Conservation (phyloP, 768 basidiomycete species). For the Leccinum variicolor region DNA sequence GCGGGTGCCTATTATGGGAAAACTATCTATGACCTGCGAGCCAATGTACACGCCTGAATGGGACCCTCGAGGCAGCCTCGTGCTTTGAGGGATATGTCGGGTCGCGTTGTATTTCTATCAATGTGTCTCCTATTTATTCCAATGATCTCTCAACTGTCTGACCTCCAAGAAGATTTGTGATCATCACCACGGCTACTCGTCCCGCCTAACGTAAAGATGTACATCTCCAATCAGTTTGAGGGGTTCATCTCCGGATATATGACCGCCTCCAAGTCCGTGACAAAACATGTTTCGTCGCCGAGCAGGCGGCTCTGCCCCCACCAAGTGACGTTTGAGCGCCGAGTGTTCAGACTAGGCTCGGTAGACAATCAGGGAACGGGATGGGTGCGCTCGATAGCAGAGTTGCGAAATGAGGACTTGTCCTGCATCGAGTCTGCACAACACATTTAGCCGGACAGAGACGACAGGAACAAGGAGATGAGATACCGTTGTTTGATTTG, state of each 20-base stretch:
- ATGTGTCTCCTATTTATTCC: conserved; percentile 1
- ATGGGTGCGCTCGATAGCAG: conserved; percentile 48
- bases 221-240: conserved; percentile 10
- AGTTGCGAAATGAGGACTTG: conserved; percentile 79
- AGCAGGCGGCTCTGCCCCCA: neutral
- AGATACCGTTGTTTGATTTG: conserved; percentile 83
- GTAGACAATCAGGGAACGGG: conserved; percentile 13
- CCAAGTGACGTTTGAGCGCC: neutral
- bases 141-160: neutral
- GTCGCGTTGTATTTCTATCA: conserved; percentile 11
- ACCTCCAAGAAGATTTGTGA: conserved; percentile 1
- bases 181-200: neutral
- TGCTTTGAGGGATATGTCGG: neutral
- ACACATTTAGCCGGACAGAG: neutral
- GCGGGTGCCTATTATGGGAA: conserved; percentile 69
- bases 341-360: neutral
- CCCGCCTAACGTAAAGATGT: conserved; percentile 9
- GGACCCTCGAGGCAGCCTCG: neutral
- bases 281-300: neutral
- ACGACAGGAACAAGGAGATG: neutral
- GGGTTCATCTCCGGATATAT: neutral
- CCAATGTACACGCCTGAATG: conserved; percentile 13
- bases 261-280: conserved; percentile 3
- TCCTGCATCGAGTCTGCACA: conserved; percentile 81
- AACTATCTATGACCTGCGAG: conserved; percentile 41